These are phyloP conservation scores for Starmerella sp. DNA, from an alignment of 805 yeast genomes.

Conservation along the genomic window DNA sequence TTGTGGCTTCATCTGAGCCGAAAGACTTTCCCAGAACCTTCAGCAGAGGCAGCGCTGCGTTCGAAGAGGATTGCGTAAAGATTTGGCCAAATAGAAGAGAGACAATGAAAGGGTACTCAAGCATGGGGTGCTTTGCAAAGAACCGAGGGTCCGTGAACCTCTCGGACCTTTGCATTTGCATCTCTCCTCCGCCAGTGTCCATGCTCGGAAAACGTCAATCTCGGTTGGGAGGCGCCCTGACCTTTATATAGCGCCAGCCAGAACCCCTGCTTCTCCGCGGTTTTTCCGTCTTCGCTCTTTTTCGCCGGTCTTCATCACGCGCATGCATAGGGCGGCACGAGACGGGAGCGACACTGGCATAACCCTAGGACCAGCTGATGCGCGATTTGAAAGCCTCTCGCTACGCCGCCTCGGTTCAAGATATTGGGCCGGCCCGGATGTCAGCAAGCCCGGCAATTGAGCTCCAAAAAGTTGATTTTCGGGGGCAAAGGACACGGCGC, in stretches of 20 bases:
- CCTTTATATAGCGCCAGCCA: neutral
- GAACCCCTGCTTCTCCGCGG: neutral
- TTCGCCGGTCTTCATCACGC: neutral
- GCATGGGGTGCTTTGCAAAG: constrained; percentile 13
- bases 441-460: neutral
- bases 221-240: neutral
- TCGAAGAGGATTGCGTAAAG: constrained; percentile 37
- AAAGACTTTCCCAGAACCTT: constrained; percentile 28
- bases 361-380: neutral
- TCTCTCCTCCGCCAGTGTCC: neutral
- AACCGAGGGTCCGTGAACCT: constrained; percentile 18
- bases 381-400: neutral
- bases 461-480: neutral
- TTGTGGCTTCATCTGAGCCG: constrained; percentile 23
- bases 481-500: neutral
- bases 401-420: neutral
- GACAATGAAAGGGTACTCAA: constrained; percentile 17
- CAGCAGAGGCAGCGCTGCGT: constrained; percentile 21
- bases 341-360: neutral
- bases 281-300: neutral
- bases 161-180: constrained; percentile 16
- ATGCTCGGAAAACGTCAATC: neutral
- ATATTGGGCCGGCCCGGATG: neutral
- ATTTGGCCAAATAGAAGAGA: constrained; percentile 49
- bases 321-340: constrained; percentile 1